Evolutionary conservation across 208 protist species (phyloP), one percentile per base, ranked within the genome.

Genomic region (Trypanosoma avium): DNA sequence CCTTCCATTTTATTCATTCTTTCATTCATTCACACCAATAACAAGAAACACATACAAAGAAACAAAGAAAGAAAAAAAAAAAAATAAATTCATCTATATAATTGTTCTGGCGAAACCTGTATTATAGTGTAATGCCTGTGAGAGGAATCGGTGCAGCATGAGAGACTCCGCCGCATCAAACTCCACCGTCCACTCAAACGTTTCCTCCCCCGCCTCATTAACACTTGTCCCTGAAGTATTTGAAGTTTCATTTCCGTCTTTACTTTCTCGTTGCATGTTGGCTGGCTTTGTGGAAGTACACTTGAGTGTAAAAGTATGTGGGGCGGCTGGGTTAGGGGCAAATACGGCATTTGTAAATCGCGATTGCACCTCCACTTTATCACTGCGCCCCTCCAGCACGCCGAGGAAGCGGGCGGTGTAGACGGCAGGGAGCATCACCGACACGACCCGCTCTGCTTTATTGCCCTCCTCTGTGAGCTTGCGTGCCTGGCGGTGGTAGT

Each of bases 121-220:
- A 77, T 94, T 92, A 72, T 86, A 86, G 46, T 92, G 80, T 43
- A 94, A 81, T 8, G 84, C 77, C 70, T 92, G 84, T 2, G 83
- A 74, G 8, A 94, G 75, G 52, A 94, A 94, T 43, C 88, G 88
- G 50, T 94, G 83, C 13, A 94, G 72, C 88, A 94, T 92, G 15
- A 94, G 70, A 5, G 88, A 90, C 73, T 90, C 84, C 10, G 88
- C 88, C 0, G 75, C 50, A 45, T 94, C 83, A 55, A 94, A 66
- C 10, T 77, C 56, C 17, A 88, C 85, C 15, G 49, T 60, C 88
- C 88, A 94, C 50, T 88, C 80, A 38, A 92, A 73, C 48, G 72
- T 81, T 35, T 87, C 83, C 59, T 83, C 82, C 19, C 74, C 67
- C n/a, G n/a, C n/a, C n/a, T n/a, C n/a, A n/a, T n/a, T n/a, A n/a